Base-by-base conservation (phyloP, 768 basidiomycete genomes). In the Exsudoporus frostii region DNA sequence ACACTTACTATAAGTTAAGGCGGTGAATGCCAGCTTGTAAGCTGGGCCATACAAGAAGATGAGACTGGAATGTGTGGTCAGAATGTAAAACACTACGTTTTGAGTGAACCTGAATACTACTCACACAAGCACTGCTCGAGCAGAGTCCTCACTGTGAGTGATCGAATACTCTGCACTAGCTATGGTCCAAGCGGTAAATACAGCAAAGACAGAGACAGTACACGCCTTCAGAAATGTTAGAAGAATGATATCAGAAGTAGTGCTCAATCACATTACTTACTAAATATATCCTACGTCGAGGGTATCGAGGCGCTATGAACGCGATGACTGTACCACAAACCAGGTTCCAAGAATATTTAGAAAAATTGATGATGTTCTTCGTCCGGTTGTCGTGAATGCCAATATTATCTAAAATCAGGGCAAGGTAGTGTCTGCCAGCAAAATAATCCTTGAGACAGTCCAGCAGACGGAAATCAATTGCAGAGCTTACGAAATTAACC, bases 91-190 rank as follows among this genome's bases (percentile, higher is more conserved):
- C n/a, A n/a, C n/a, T n/a, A 15, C 13, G 0, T 9, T 43, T 40
- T 0, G 15, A n/a, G n/a, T n/a, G n/a, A 37, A 38, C 14, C 5
- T 9, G 4, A 7, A 34, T n/a, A n/a, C n/a, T 22, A 33, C 62
- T 43, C 20, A 61, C 62, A 0, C 51, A 10, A 61, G 42, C 10
- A 57, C 55, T 13, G 47, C 38, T 32, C 45, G 50, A 36, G 62
- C 48, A 27, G 46, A 45, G 2, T 22, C 10, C 3, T 34, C 37
- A 38, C 24, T 53, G 17, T 52, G 55, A 17, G 55, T 64, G 11
- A 45, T 17, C 6, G 62, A 27, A 53, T 64, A 64, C 7, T 61
- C 53, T 17, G 59, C 62, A n/a, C 30, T 63, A 38, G 62, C 62
- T 19, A 36, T 1, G 1, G 58, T 61, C 62, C 62, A 63, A 9